Percentiles rank a stretch among this genome's conserved stretches.
Evolutionary conservation across 2,329 filamentous ascomycete genomes (phyloP).

Genomic region (Hysterium pulicare): DNA sequence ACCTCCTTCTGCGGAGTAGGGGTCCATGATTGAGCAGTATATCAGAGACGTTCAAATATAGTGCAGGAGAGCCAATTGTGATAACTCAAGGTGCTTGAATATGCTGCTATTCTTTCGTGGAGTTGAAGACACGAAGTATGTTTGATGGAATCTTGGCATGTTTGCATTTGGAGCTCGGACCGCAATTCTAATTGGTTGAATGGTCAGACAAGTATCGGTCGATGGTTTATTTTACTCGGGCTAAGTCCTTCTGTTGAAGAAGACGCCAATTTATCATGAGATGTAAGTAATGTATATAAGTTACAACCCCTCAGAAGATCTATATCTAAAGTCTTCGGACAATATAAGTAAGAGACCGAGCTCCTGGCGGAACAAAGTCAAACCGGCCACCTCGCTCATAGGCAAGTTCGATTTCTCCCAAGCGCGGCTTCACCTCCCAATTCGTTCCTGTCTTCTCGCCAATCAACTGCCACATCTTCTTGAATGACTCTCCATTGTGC

Average conservation of each 20-base stretch:
- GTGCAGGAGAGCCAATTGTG: conserved; percentile 1
- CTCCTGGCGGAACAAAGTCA: conserved; percentile 20
- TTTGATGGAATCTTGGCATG: conserved; percentile 20
- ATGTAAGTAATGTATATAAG: background rate
- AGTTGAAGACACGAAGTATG: conserved; percentile 30
- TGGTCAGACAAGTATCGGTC: background rate
- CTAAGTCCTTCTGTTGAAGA: background rate
- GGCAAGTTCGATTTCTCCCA: conserved; percentile 21
- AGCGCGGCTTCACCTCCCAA: conserved; percentile 32
- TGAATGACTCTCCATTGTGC: conserved; percentile 38
- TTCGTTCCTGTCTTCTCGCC: conserved; percentile 35
- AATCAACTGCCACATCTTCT: conserved; percentile 38
- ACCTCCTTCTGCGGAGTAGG: conserved; percentile 63
- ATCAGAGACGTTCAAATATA: conserved; percentile 1
- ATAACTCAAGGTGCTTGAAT: too few species aligned
- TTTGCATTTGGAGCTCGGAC: conserved; percentile 15
- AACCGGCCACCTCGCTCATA: conserved; percentile 13
- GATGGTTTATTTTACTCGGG: too few species aligned
- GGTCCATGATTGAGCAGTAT: conserved; percentile 51
- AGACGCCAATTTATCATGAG: background rate
- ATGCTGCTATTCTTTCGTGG: conserved; percentile 5
- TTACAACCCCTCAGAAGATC: background rate
- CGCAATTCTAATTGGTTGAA: conserved; percentile 18
- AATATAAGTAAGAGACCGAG: conserved; percentile 24
- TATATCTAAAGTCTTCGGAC: conserved; percentile 18